Evolutionary conservation across 148 eudicot species (phyloP).

Genomic region (Cornus florida): DNA sequence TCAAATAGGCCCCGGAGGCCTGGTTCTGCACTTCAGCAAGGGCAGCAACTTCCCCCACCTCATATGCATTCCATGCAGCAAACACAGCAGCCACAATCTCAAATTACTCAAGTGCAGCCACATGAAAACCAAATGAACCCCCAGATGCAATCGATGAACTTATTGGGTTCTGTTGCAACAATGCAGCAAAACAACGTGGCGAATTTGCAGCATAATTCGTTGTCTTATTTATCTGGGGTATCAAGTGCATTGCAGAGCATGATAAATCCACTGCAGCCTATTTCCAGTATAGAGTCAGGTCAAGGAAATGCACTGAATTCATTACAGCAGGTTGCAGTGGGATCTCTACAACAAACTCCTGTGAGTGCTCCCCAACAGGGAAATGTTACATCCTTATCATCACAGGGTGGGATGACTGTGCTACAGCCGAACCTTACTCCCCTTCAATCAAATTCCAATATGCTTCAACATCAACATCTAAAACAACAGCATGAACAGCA

Average conservation of each 20-base stretch:
- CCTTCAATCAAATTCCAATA: slow-evolving; percentile 58
- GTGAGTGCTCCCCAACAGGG: slow-evolving; percentile 64
- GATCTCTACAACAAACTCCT: slow-evolving; percentile 71
- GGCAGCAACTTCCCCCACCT: slow-evolving; percentile 53
- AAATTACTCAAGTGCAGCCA: slow-evolving; percentile 62
- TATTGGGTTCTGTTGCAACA: slow-evolving; percentile 52
- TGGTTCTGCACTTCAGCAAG: slow-evolving; percentile 58
- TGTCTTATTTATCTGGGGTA: slow-evolving; percentile 51
- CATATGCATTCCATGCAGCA: slow-evolving; percentile 63
- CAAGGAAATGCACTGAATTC: slow-evolving; percentile 61
- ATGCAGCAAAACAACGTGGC: slow-evolving; percentile 61
- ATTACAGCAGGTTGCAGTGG: slow-evolving; percentile 65
- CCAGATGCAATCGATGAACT: slow-evolving; percentile 57
- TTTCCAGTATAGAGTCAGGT: slow-evolving; percentile 60
- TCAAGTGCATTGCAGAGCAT: slow-evolving; percentile 61
- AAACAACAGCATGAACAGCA: slow-evolving; percentile 81
- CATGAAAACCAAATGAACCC: slow-evolving; percentile 60
- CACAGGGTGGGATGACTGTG: slow-evolving; percentile 56
- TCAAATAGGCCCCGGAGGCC: slow-evolving; percentile 64
- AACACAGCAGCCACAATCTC: slow-evolving; percentile 66
- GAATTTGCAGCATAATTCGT: slow-evolving; percentile 60
- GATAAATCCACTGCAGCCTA: slow-evolving; percentile 47
- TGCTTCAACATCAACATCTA: slow-evolving; percentile 67
- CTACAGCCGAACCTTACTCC: slow-evolving; percentile 53
- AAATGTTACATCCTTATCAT: slow-evolving; percentile 47